Evolutionary conservation across 208 protist species (phyloP).

Genomic region (Trypanosoma brucei): DNA sequence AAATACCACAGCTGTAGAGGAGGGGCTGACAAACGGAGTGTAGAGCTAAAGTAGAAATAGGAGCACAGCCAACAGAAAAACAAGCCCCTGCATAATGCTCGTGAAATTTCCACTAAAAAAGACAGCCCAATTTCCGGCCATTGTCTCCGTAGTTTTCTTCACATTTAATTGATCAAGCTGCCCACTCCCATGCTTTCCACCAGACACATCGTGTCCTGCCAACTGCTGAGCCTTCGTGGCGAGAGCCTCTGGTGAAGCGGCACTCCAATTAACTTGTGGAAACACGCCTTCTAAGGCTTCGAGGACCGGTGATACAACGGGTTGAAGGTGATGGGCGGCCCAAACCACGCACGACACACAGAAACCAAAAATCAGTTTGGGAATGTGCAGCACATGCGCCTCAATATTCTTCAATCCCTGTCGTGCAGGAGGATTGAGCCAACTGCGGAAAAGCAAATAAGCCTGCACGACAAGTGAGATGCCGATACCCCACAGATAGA

Average conservation of each 20-base stretch:
- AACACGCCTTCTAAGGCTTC: conserved; percentile 42
- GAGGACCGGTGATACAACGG: conserved; percentile 60
- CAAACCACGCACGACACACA: conserved; percentile 53
- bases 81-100: no score
- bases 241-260: conserved; percentile 55
- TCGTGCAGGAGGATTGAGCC: conserved; percentile 81
- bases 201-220: conserved; percentile 31
- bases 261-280: conserved; percentile 67
- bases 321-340: conserved; percentile 49
- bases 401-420: conserved; percentile 76
- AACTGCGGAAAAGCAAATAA: conserved; percentile 77
- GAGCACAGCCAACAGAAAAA: no score
- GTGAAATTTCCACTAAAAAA: no score
- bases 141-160: background rate
- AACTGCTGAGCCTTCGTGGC: conserved; percentile 51
- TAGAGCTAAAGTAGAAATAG: no score
- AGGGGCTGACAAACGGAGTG: no score
- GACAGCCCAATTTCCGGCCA: no score
- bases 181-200: background rate
- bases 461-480: conserved; percentile 73
- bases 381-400: conserved; percentile 77
- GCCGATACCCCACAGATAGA: conserved; percentile 77
- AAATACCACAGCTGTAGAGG: no score
- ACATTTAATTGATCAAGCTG: background rate
- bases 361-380: conserved; percentile 63